phyloP scores from a whole-genome alignment of 345 rosid genomes.

The Hirschfeldia incana region DNA sequence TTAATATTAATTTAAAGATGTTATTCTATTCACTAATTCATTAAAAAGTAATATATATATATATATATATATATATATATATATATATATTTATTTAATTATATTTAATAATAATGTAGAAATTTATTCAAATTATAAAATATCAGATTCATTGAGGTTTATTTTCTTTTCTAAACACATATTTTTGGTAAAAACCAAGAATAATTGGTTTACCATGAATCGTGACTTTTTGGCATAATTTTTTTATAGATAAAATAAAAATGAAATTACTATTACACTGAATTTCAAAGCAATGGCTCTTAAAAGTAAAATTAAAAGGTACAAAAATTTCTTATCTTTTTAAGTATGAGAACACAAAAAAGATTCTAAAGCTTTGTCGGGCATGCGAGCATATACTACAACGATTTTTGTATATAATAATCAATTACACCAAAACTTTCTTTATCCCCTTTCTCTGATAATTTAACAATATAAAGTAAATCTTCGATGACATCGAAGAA shows the following conservation, averaged over 20 bases:
- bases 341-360: not conserved
- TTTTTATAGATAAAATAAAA: not conserved
- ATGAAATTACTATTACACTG: slow-evolving; percentile 5
- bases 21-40: not conserved
- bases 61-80: too few species aligned
- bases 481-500: not conserved
- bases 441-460: not conserved
- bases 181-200: not conserved
- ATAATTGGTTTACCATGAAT: not conserved
- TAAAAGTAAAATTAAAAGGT: slow-evolving; percentile 17
- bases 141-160: not conserved
- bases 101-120: too few species aligned
- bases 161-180: too few species aligned
- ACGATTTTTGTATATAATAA: not conserved
- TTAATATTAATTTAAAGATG: not conserved
- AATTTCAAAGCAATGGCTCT: slow-evolving; percentile 13
- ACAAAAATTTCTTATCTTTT: slow-evolving; percentile 19
- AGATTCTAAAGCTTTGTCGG: slow-evolving; percentile 22
- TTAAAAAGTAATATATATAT: too few species aligned
- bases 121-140: not conserved
- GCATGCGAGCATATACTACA: slow-evolving; percentile 27
- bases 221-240: not conserved
- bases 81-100: too few species aligned
- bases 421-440: not conserved
- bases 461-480: not conserved